Conservation (phyloP, 148 eudicot species). For the Cornus kousa region DNA sequence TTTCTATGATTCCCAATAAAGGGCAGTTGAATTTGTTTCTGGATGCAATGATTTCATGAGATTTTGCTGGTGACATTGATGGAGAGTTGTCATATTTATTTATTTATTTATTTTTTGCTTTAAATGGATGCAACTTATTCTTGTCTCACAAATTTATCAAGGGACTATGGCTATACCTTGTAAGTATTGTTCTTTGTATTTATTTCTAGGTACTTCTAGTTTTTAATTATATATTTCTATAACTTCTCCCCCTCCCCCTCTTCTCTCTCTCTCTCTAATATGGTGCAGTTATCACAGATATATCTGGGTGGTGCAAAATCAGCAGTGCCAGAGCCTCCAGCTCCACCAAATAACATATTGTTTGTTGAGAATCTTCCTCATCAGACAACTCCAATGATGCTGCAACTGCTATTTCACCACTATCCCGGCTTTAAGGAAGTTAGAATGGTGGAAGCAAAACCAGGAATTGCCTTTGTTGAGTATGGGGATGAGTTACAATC, state of each 20-base stretch:
- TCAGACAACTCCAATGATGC: slow-evolving; percentile 73
- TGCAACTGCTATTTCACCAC: slow-evolving; percentile 80
- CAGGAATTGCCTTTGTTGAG: slow-evolving; percentile 92
- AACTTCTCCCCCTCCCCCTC: neutral
- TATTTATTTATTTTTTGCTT: neutral
- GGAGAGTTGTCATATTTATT: neutral
- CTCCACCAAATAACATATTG: slow-evolving; percentile 83
- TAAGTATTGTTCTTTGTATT: too few species aligned
- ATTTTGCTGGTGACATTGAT: neutral
- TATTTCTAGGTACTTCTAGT: neutral
- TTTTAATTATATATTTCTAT: too few species aligned
- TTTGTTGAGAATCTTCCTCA: slow-evolving; percentile 90
- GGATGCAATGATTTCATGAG: too few species aligned
- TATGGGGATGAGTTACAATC: slow-evolving; percentile 86
- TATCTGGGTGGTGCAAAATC: slow-evolving; percentile 64
- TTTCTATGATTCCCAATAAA: neutral
- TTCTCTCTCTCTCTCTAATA: neutral
- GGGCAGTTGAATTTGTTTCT: neutral
- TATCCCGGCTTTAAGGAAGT: slow-evolving; percentile 93
- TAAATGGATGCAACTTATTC: too few species aligned
- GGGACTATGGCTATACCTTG: too few species aligned
- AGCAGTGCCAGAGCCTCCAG: slow-evolving; percentile 71
- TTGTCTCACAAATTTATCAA: too few species aligned
- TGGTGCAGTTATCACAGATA: slow-evolving; percentile 76
- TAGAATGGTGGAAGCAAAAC: slow-evolving; percentile 92